These are phyloP conservation scores for Phytophthora capsici DNA, from an alignment of 352 stramenopile species.

Conservation along the genomic window DNA sequence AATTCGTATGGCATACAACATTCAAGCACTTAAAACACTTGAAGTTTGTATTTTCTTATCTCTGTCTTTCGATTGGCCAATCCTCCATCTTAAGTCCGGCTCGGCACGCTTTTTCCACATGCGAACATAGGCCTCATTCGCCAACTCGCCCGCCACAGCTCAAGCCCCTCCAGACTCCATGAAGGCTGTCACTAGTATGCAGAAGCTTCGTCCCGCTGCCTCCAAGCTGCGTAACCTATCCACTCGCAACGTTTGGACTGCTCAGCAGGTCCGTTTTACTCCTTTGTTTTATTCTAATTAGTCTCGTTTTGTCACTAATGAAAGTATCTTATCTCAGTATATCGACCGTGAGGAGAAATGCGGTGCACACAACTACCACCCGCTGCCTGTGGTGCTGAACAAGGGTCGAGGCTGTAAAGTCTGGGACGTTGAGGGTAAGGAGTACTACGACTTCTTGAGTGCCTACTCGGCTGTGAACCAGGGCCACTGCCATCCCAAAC, in stretches of 20 bases:
- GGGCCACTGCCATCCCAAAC: constrained; percentile 98
- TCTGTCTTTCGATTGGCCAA: neutral
- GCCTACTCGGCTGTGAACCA: constrained; percentile 93
- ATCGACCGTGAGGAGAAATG: constrained; percentile 92
- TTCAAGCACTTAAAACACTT: neutral
- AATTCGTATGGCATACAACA: constrained; percentile 1
- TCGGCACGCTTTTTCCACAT: neutral
- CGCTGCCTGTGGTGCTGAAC: constrained; percentile 96
- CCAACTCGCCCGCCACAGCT: constrained; percentile 22
- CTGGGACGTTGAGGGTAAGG: constrained; percentile 96
- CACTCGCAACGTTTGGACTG: constrained; percentile 45
- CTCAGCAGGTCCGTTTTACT: constrained; percentile 42
- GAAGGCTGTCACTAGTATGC: constrained; percentile 19
- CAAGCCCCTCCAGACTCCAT: constrained; percentile 16
- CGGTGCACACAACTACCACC: constrained; percentile 99
- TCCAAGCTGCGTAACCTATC: constrained; percentile 21
- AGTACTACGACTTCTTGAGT: constrained; percentile 99
- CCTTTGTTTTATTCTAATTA: neutral
- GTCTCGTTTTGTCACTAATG: constrained; percentile 5
- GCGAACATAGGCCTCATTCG: constrained; percentile 27
- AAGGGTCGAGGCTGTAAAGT: constrained; percentile 94
- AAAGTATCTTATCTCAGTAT: constrained; percentile 43
- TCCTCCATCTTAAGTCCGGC: constrained; percentile 7
- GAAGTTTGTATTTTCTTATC: constrained; percentile 5
- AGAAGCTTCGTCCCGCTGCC: constrained; percentile 18